phyloP scores from a whole-genome alignment of 2,329 filamentous ascomycete genomes.

The Talaromyces albobiverticillius region DNA sequence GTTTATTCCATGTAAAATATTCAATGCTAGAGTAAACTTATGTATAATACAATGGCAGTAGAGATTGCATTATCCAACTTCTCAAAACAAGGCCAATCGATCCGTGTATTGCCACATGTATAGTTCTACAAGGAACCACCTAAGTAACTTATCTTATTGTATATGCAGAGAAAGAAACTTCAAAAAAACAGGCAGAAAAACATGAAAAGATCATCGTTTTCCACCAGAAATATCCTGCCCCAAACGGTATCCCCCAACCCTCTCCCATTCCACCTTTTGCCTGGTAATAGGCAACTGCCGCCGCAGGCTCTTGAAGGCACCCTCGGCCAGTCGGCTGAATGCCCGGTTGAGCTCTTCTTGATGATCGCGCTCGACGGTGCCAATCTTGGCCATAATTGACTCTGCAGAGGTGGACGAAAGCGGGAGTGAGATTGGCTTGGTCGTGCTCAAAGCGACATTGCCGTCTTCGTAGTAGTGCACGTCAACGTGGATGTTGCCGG shows the following conservation, averaged over 20 bases:
- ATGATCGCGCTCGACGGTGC: slow-evolving; percentile 80
- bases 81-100: too few relatives aligned
- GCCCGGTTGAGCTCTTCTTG: slow-evolving; percentile 94
- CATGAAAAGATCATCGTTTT: slow-evolving; percentile 36
- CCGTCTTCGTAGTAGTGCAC: slow-evolving; percentile 99
- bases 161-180: slow-evolving; percentile 1
- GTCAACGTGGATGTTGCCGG: slow-evolving; percentile 83
- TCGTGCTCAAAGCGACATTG: slow-evolving; percentile 90
- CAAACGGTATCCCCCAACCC: slow-evolving; percentile 86
- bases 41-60: too few relatives aligned
- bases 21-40: too few relatives aligned
- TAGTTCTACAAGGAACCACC: neutral
- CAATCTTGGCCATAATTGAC: slow-evolving; percentile 75
- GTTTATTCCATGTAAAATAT: too few relatives aligned
- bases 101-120: neutral
- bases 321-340: slow-evolving; percentile 84
- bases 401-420: slow-evolving; percentile 63
- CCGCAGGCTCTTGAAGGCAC: slow-evolving; percentile 88
- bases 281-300: slow-evolving; percentile 93
- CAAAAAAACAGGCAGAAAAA: neutral
- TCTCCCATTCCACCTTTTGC: slow-evolving; percentile 99
- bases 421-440: slow-evolving; percentile 66
- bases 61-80: too few relatives aligned
- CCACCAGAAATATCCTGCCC: slow-evolving; percentile 76
- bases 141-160: neutral